Evolutionary conservation across 192 early-diverging fungal genomes (phyloP).

Genomic region (Gaertneriomyces sp.): DNA sequence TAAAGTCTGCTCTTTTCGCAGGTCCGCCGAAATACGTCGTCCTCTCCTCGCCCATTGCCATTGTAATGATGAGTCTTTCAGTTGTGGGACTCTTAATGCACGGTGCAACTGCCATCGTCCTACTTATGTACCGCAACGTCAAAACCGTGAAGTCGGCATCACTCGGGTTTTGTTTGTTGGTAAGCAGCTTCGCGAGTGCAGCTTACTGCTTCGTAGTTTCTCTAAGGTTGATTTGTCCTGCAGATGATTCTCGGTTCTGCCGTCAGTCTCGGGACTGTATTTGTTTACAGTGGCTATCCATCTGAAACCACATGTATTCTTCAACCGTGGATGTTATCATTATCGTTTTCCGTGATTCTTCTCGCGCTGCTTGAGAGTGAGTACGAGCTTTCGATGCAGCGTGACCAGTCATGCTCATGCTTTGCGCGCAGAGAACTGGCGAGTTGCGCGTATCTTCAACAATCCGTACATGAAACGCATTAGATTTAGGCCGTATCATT

Average conservation of each 20-base stretch:
- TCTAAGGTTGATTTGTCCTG: background rate
- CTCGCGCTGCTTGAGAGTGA: background rate
- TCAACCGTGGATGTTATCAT: slow-evolving; percentile 15
- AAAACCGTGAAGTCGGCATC: background rate
- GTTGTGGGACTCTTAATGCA: background rate
- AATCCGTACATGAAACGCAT: background rate
- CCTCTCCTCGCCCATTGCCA: background rate
- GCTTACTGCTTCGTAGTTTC: too few relatives aligned
- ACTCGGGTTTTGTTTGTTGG: background rate
- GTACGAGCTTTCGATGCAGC: background rate
- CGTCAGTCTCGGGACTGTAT: background rate
- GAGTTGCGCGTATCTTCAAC: slow-evolving; percentile 3
- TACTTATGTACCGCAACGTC: background rate
- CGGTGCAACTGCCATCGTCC: background rate
- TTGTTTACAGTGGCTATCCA: slow-evolving; percentile 20
- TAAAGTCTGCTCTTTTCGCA: background rate
- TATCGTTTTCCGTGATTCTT: slow-evolving; percentile 10
- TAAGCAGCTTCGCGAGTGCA: background rate
- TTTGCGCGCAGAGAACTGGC: background rate
- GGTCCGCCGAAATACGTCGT: background rate
- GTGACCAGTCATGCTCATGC: background rate
- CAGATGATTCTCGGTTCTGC: slow-evolving; percentile 1
- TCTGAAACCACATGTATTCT: slow-evolving; percentile 7
- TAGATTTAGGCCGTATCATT: background rate
- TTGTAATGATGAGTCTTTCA: background rate